Percentiles rank a stretch among this genome's conserved stretches.
Conservation (phyloP, 2,329 filamentous ascomycete species). For the Sporothrix pallida region DNA sequence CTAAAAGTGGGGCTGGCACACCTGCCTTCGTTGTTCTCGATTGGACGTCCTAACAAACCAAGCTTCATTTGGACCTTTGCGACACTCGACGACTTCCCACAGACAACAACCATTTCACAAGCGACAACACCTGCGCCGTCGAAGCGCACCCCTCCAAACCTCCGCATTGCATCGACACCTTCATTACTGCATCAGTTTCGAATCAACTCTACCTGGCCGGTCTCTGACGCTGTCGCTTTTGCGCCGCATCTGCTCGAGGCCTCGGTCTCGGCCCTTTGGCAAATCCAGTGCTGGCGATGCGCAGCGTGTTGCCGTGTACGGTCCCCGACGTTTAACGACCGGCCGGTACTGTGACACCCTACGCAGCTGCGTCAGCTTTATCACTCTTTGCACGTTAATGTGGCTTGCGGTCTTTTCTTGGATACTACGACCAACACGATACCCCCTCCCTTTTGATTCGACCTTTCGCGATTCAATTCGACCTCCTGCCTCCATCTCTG, state of each 20-base stretch:
- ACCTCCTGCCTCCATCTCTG: neutral
- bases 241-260: slow-evolving; percentile 5
- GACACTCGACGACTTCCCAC: neutral
- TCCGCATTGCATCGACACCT: no score
- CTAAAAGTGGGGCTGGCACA: slow-evolving; percentile 6
- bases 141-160: no score
- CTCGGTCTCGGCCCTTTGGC: slow-evolving; percentile 9
- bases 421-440: slow-evolving; percentile 11
- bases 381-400: neutral
- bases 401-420: slow-evolving; percentile 15
- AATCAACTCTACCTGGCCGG: neutral
- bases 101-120: neutral
- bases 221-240: neutral
- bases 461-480: neutral
- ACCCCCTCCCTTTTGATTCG: neutral
- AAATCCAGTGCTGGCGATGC: neutral
- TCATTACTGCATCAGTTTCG: no score
- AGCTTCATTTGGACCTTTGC: neutral
- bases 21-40: slow-evolving; percentile 3
- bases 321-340: neutral
- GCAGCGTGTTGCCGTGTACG: neutral
- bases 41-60: neutral
- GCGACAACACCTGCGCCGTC: no score
- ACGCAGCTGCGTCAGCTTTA: no score
- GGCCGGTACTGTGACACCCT: neutral